Evolutionary conservation across 2,329 filamentous ascomycete genomes (phyloP).

Genomic region (Monilinia laxa): DNA sequence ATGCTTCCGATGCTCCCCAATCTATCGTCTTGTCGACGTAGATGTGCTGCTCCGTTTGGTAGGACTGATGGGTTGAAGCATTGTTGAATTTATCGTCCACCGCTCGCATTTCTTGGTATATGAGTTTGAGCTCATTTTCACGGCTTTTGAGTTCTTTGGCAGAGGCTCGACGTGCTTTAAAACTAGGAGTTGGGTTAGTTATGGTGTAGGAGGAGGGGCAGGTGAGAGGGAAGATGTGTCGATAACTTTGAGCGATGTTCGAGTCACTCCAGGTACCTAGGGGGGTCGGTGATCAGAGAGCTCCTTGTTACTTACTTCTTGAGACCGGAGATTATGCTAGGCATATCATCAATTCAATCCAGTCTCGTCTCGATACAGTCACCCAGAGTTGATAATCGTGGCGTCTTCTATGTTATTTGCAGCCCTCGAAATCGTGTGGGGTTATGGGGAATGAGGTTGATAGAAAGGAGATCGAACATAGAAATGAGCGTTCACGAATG

Average conservation of each 20-base stretch:
- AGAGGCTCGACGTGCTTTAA: constrained; percentile 8
- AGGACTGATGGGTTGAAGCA: neutral
- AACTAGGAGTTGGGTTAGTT: neutral
- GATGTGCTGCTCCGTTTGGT: neutral
- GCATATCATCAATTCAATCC: constrained; percentile 1
- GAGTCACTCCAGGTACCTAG: too few relatives aligned
- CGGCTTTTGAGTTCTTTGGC: constrained; percentile 9
- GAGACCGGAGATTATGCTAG: neutral
- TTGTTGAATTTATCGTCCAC: constrained; percentile 5
- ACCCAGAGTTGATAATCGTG: neutral
- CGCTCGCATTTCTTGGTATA: constrained; percentile 9
- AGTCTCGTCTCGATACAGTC: neutral
- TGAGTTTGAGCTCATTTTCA: neutral
- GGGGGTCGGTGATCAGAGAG: neutral
- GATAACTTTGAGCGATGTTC: neutral
- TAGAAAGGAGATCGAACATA: neutral
- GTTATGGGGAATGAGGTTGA: constrained; percentile 1
- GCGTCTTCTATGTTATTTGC: too few relatives aligned
- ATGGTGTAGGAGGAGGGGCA: too few relatives aligned
- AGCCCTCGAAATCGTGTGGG: neutral
- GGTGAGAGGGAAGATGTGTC: neutral
- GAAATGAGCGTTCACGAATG: neutral
- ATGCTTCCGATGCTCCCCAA: neutral
- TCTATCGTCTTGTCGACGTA: neutral
- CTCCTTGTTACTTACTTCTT: neutral